phyloP scores from a whole-genome alignment of 805 yeast genomes.

The Myxozyma geophila region DNA sequence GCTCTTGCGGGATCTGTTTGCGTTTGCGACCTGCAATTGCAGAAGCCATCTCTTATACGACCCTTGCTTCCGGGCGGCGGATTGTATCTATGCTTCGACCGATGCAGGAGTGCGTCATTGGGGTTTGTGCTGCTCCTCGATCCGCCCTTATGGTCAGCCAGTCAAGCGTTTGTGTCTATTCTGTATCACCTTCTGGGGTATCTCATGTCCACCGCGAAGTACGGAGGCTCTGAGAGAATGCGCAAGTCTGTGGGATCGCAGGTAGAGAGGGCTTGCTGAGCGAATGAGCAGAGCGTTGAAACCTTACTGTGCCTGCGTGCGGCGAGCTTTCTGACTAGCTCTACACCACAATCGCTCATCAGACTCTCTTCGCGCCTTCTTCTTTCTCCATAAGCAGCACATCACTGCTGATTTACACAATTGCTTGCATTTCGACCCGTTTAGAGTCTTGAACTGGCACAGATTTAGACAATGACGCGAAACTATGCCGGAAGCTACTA shows the following conservation, averaged over 20 bases:
- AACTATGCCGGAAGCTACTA: slow-evolving; percentile 28
- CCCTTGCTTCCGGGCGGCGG: slow-evolving; percentile 3
- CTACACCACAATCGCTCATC: too few relatives aligned
- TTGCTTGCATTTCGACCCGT: not conserved
- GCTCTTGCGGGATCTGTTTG: not conserved
- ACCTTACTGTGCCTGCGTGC: too few relatives aligned
- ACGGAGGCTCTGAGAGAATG: not conserved
- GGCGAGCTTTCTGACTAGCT: too few relatives aligned
- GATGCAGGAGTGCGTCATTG: slow-evolving; percentile 2
- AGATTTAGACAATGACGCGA: not conserved
- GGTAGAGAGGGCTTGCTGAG: too few relatives aligned
- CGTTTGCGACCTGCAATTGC: not conserved
- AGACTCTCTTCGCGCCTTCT: too few relatives aligned
- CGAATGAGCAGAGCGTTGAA: too few relatives aligned
- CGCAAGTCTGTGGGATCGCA: not conserved
- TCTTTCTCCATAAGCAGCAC: too few relatives aligned
- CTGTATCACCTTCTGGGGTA: not conserved
- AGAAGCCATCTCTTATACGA: slow-evolving; percentile 1
- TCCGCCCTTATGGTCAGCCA: not conserved
- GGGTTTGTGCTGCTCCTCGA: not conserved
- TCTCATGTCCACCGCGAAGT: not conserved
- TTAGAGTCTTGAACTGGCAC: not conserved
- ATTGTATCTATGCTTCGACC: slow-evolving; percentile 1
- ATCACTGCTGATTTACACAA: too few relatives aligned
- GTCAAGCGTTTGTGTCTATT: not conserved